Evolutionary conservation across 768 basidiomycete species (phyloP).

Genomic region (Boletus pseudo-olivaceus): DNA sequence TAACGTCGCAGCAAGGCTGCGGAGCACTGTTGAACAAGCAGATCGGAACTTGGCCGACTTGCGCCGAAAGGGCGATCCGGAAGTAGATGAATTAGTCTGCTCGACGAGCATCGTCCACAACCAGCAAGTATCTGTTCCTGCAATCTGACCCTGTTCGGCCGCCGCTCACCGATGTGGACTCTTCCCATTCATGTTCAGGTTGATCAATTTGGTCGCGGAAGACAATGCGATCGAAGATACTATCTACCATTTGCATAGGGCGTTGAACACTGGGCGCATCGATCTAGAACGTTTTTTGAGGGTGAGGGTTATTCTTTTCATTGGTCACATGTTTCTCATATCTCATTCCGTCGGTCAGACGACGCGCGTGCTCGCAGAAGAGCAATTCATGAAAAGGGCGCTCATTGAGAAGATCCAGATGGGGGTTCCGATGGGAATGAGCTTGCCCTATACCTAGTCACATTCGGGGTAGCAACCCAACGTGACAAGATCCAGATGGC

Average conservation of each 20-base stretch:
- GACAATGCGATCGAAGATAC: slow-evolving; percentile 99
- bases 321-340: slow-evolving; percentile 14
- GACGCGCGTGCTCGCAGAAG: slow-evolving; percentile 84
- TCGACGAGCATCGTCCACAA: slow-evolving; percentile 95
- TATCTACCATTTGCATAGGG: slow-evolving; percentile 93
- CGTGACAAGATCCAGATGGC: slow-evolving; percentile 24
- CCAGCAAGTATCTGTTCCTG: slow-evolving; percentile 53
- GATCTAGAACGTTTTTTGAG: slow-evolving; percentile 94
- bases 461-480: slow-evolving; percentile 32
- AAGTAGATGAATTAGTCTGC: slow-evolving; percentile 95
- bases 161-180: slow-evolving; percentile 14
- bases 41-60: slow-evolving; percentile 77
- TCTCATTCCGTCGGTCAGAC: slow-evolving; percentile 44
- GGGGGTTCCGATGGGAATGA: slow-evolving; percentile 51
- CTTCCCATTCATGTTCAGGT: slow-evolving; percentile 42
- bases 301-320: slow-evolving; percentile 45
- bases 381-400: slow-evolving; percentile 96
- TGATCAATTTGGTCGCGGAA: slow-evolving; percentile 97
- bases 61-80: slow-evolving; percentile 80
- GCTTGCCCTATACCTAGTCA: slow-evolving; percentile 38
- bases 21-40: slow-evolving; percentile 57
- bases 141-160: background rate
- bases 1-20: slow-evolving; percentile 67
- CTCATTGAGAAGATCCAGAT: slow-evolving; percentile 85
- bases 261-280: slow-evolving; percentile 84